Percentiles rank a stretch among this genome's conserved stretches.
These are phyloP conservation scores for Leptomonas pyrrhocoris DNA, from an alignment of 208 protist genomes.

Conservation along the genomic window DNA sequence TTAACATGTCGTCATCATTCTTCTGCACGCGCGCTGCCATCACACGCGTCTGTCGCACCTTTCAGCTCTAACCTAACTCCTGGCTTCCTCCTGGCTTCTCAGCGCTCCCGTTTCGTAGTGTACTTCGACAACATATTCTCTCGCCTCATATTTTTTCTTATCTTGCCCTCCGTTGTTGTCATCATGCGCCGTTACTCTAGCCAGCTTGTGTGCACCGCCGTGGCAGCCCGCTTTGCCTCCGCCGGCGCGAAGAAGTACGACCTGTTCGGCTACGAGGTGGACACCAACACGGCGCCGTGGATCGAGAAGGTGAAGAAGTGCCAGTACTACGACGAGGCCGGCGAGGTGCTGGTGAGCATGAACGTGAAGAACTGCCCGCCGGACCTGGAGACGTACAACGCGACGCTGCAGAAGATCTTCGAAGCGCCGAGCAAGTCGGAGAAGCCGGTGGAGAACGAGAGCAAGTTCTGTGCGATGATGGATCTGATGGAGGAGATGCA, in stretches of 20 bases:
- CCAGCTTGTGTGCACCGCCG: constrained; percentile 59
- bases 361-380: constrained; percentile 91
- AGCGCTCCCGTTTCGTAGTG: too few species aligned
- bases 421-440: constrained; percentile 75
- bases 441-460: constrained; percentile 74
- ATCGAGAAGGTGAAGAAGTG: constrained; percentile 85
- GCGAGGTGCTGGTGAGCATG: constrained; percentile 89
- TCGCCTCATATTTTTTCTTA: constrained; percentile 10
- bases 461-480: constrained; percentile 92
- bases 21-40: too few species aligned
- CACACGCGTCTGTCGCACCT: too few species aligned
- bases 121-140: background rate
- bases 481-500: constrained; percentile 90
- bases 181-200: constrained; percentile 76
- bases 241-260: constrained; percentile 79
- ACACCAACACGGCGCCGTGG: constrained; percentile 84
- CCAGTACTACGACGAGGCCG: constrained; percentile 89
- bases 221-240: constrained; percentile 51
- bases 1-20: too few species aligned
- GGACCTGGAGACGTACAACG: constrained; percentile 89
- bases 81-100: too few species aligned
- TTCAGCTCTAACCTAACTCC: too few species aligned
- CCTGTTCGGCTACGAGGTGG: constrained; percentile 88
- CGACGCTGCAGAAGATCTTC: constrained; percentile 82
- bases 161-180: background rate